Base-by-base conservation (phyloP, 345 rosid species). In the Brassica nigra region DNA sequence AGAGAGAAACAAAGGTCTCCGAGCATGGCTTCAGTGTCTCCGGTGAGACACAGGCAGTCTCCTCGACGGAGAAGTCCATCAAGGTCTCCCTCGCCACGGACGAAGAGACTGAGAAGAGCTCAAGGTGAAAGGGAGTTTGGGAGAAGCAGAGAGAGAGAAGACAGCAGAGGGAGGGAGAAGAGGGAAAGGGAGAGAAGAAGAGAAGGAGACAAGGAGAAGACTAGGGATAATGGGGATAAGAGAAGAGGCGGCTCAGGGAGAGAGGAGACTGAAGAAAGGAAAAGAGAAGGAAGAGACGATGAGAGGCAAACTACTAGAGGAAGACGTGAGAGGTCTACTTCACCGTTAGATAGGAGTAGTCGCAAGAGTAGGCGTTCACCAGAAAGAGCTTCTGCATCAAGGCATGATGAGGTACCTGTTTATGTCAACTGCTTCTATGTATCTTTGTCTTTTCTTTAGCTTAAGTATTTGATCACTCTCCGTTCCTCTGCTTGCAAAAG, bases 61-160 rank as follows among this genome's bases (percentile, higher is more conserved):
- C 88, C 92, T 14, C 73, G 77, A 20, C 80, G 79, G 67, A 82
- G 80, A 66, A 86, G 81, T 80, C 83, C 74, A 66, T 81, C 88
- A 5, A 83, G 78, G 63, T 95, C 97, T 73, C 96, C 93, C 73
- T 91, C 97, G 66, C 97, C 91, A 0, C 86, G 84, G 31, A 86
- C 91, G 2, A 90, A 87, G 82, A 86, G 91, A 57, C 39, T 93
- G 79, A 86, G 85, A 80, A 86, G 86, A 81, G 85, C 84, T 33
- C 86, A 84, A 76, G 84, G 77, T 37, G 97, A 87, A 67, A 86
- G 81, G 57, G 90, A 83, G 49, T 78, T 39, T 68, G 90, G 85
- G 74, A 85, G 83, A 80, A 83, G 73, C 20, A 66, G 66, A 33
- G 93, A 86, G 63, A 86, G 87, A 62, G 92, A 88, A 28, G 74